Percentiles rank a stretch among this genome's conserved stretches.
Evolutionary conservation across 768 basidiomycete genomes (phyloP).

Genomic region (Cantharellus anzutake): DNA sequence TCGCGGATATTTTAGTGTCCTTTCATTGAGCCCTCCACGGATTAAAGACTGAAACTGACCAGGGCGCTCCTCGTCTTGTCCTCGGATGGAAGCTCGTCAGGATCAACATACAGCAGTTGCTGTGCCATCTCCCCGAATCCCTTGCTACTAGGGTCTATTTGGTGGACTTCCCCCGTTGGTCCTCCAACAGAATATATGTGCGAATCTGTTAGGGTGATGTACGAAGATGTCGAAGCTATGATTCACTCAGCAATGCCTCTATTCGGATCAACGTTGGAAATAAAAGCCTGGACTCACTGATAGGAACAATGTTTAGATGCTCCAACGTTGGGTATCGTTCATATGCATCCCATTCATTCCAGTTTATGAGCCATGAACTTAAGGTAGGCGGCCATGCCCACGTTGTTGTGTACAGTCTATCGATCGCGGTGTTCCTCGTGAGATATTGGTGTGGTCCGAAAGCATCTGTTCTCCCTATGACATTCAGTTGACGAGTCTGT

Average conservation of each 20-base stretch:
- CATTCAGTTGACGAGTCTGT: background rate
- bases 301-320: background rate
- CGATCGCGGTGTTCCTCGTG: background rate
- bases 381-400: background rate
- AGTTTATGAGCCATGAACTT: background rate
- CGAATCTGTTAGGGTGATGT: background rate
- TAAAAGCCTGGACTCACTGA: background rate
- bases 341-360: background rate
- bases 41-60: background rate
- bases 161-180: background rate
- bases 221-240: background rate
- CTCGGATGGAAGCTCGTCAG: background rate
- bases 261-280: background rate
- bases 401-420: background rate
- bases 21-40: background rate
- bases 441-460: background rate
- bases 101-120: background rate
- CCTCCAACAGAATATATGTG: background rate
- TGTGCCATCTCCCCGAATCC: background rate
- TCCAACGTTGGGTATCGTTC: background rate
- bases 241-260: background rate
- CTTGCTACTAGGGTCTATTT: background rate
- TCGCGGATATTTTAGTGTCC: too few species aligned
- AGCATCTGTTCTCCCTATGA: background rate
- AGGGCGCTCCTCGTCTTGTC: background rate